Base-by-base conservation (phyloP, 2,329 filamentous ascomycete genomes). In the Cladosporium sphaerospermum region DNA sequence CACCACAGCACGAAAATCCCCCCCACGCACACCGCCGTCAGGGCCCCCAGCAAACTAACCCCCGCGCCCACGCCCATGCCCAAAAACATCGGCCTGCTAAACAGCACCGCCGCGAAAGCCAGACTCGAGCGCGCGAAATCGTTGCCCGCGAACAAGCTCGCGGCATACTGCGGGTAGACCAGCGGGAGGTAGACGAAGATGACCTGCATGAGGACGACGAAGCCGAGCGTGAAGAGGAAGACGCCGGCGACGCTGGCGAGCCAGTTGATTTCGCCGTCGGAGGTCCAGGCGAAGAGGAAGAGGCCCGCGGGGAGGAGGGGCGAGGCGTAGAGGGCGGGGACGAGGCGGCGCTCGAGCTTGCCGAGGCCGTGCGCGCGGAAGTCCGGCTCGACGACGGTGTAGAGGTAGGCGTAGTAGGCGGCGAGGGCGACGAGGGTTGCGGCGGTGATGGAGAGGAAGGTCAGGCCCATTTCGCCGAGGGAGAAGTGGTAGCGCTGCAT, bases 361-460 rank as follows among this genome's bases (percentile, higher is more conserved):
- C 60, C 58, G 7, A 64, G 44, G 18, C 64, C 62, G 45, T 62
- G 51, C 7, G 46, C 50, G 6, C 40, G 49, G 48, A 64, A 62
- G 31, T 60, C 56, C 4, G 61, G 63, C 43, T 61, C 61, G 16
- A 60, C 55, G 28, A 61, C 45, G 37, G 52, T 59, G 52, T 57
- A 58, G 48, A 62, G 33, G 51, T 61, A 65, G 13, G 54, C 19
- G 55, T 60, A 61, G 56, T 64, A 67, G 32, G 46, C 45, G 10
- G 45, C 49, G 37, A 80, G 69, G 37, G 76, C 79, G 53, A 83
- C 62, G 6, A 80, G 54, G 61, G 78, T 81, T 9, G 78, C 73
- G n/a, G 84, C 74, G 23, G 82, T 69, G 61, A 85, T 75, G 58
- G 77, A 79, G 45, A 82, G 70, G 71, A 85, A 85, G 42, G 82